These are phyloP conservation scores for Lecanicillium sp. DNA, from an alignment of 2,329 filamentous ascomycete species.

Conservation along the genomic window DNA sequence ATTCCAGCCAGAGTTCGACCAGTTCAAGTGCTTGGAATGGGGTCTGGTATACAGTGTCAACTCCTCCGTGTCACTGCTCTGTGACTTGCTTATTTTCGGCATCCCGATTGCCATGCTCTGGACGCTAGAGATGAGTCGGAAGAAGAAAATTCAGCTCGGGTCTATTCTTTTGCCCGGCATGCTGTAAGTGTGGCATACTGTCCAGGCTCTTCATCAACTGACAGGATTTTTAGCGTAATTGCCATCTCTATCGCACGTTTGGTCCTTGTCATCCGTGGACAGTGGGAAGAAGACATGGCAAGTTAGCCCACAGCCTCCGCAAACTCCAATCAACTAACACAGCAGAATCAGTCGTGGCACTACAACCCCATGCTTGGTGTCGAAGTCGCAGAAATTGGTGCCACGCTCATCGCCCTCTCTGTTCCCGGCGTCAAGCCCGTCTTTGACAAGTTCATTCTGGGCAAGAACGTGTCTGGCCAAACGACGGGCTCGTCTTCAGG, in stretches of 20 bases:
- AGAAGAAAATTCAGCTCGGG: conserved; percentile 41
- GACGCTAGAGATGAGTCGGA: conserved; percentile 36
- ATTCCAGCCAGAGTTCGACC: conserved; percentile 34
- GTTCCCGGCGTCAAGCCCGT: conserved; percentile 45
- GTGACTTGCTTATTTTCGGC: conserved; percentile 44
- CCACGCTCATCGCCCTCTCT: conserved; percentile 44
- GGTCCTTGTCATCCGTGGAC: conserved; percentile 40
- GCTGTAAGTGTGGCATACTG: conserved; percentile 29
- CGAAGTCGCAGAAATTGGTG: conserved; percentile 44
- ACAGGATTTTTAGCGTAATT: conserved; percentile 34
- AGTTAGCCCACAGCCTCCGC: background rate
- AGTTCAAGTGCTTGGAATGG: conserved; percentile 43
- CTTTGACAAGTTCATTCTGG: conserved; percentile 30
- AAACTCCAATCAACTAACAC: conserved; percentile 15
- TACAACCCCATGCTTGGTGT: conserved; percentile 45
- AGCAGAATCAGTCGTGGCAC: conserved; percentile 35
- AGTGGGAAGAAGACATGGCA: conserved; percentile 37
- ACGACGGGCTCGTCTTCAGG: conserved; percentile 21
- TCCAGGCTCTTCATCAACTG: background rate
- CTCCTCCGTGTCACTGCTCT: conserved; percentile 41
- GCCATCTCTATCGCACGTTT: conserved; percentile 42
- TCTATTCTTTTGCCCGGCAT: conserved; percentile 44
- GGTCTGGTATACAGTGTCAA: conserved; percentile 47
- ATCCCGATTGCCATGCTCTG: conserved; percentile 44
- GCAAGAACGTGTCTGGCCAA: conserved; percentile 19